These are phyloP conservation scores for Zygnema cylindricum DNA, from an alignment of 139 green algal species.

Conservation along the genomic window DNA sequence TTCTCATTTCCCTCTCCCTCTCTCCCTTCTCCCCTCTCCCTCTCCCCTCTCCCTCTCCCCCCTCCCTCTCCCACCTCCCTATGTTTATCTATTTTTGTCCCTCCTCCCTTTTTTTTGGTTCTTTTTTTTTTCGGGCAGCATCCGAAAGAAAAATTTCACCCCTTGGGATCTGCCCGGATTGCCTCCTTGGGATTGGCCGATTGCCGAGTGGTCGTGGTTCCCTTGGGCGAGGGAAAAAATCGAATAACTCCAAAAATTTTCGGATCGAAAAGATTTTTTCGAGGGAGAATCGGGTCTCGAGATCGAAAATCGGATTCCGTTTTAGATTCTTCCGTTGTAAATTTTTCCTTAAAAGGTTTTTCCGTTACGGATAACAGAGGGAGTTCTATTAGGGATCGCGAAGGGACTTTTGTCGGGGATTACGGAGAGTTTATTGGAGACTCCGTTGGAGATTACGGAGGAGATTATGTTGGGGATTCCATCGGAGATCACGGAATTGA, in stretches of 20 bases:
- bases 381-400: too few species aligned
- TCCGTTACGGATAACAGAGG: too few species aligned
- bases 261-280: slow-evolving; percentile 26
- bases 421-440: too few species aligned
- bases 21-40: neutral
- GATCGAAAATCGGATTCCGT: too few species aligned
- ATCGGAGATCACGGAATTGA: too few species aligned
- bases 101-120: neutral
- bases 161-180: slow-evolving; percentile 39
- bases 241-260: slow-evolving; percentile 12
- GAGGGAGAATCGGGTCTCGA: neutral
- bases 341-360: too few species aligned
- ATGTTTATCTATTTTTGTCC: too few species aligned
- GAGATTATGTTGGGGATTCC: too few species aligned
- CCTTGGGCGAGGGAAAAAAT: neutral
- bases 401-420: too few species aligned
- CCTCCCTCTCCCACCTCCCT: too few species aligned
- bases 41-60: neutral
- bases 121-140: neutral
- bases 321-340: too few species aligned
- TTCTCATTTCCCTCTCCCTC: neutral
- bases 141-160: slow-evolving; percentile 42
- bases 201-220: slow-evolving; percentile 42
- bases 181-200: slow-evolving; percentile 37
- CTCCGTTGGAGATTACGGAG: too few species aligned